Base-by-base conservation (phyloP, 345 rosid genomes). In the Citrus sp. region DNA sequence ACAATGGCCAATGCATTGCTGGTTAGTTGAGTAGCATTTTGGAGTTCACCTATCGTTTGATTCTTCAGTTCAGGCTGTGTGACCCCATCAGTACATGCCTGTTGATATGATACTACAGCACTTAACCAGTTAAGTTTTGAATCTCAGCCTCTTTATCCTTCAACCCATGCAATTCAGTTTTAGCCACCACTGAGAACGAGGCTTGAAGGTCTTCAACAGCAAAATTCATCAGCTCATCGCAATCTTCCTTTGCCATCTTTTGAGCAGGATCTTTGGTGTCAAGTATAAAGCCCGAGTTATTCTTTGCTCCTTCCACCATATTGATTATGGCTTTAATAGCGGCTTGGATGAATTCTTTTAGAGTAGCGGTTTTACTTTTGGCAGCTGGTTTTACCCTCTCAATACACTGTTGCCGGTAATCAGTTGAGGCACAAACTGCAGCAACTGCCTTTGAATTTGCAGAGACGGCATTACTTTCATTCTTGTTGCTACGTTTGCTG, bases 1-100 rank as follows among this genome's bases (percentile, higher is more conserved):
- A 86, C 78, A 25, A 88, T 89, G 22, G 89, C 89, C 30, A 88
- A 37, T 7, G 87, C 89, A 66, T 88, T 89, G 78, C 86, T 82
- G 0, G 92, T 88, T 2, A 88, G 78, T 42, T 87, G 79, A 0
- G 84, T 67, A 5, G 88, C 86, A 60, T 87, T 83, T 0, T 66
- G 73, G 24, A 86, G 78, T 6, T 77, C 87, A n/a, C 19, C 30
- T 14, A 72, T 66, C 66, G 77, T 61, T 42, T 76, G 46, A n/a
- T 46, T 16, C 61, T 77, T 64, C 75, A 83, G 24, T 5, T 84
- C 67, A 30, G 80, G 77, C 16, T 80, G 73, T 16, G 77, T 27
- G 35, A 77, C 61, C 18, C 84, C 84, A 24, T 89, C 92, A 21
- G 82, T 66, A 73, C 90, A 89, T 0, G 88, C 77, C 42, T 79